A percentile compares a stretch with the other conserved stretches of the same genome.
Evolutionary conservation across 1,139 yeast species (phyloP).

Genomic region (Yamadazyma membranifaciens): DNA sequence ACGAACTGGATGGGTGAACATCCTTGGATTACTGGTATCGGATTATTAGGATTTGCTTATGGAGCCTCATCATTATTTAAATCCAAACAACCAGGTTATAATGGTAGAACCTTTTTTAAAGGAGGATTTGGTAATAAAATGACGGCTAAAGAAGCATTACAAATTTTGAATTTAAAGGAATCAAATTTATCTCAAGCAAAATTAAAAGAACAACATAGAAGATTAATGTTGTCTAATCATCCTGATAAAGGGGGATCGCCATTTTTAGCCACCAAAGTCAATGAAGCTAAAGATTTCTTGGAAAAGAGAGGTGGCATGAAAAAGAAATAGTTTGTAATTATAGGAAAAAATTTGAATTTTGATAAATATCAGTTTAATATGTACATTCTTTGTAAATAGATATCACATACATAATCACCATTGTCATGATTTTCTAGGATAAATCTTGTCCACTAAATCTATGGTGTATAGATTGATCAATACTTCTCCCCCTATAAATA

Average conservation of each 20-base stretch:
- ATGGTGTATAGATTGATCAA: not conserved
- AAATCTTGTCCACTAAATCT: not conserved
- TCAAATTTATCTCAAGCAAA: conserved; percentile 70
- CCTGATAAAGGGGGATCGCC: conserved; percentile 99
- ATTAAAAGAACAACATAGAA: conserved; percentile 89
- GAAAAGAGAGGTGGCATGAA: conserved; percentile 75
- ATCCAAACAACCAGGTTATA: conserved; percentile 68
- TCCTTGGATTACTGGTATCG: conserved; percentile 72
- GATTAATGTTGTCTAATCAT: conserved; percentile 86
- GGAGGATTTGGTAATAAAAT: conserved; percentile 92
- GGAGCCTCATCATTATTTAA: conserved; percentile 69
- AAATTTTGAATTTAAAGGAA: conserved; percentile 81
- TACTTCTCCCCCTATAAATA: not conserved
- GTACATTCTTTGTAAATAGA: no score
- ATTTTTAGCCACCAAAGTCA: conserved; percentile 90
- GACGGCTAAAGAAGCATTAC: conserved; percentile 89
- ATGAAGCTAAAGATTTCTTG: conserved; percentile 93
- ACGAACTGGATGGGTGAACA: conserved; percentile 68
- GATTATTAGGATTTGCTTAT: conserved; percentile 65
- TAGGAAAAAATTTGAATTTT: not conserved
- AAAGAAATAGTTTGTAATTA: conserved; percentile 27
- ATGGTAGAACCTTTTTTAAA: conserved; percentile 69
- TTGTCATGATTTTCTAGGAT: not conserved
- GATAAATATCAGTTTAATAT: conserved; percentile 1
- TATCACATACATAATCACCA: no score